phyloP scores from a whole-genome alignment of 148 eudicot species.

The Vaccinium vitisidaea region DNA sequence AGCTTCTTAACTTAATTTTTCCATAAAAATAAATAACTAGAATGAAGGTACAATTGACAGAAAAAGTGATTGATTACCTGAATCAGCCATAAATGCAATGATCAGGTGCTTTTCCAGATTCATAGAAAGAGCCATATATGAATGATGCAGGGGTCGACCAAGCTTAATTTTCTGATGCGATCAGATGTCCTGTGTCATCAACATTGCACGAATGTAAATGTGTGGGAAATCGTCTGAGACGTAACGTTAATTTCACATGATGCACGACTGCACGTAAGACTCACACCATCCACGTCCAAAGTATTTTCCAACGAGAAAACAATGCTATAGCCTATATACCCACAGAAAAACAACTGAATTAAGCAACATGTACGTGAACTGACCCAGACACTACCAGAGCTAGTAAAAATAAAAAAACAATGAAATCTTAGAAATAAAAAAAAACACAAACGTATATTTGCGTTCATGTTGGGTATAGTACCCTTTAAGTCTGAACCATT shows the following conservation, averaged over 20 bases:
- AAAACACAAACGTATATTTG: too few species aligned
- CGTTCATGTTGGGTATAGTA: too few species aligned
- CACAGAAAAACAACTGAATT: too few species aligned
- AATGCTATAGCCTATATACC: too few species aligned
- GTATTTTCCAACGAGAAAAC: background rate
- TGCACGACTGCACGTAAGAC: background rate
- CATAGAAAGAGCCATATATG: background rate
- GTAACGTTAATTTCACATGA: background rate
- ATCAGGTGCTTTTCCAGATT: background rate
- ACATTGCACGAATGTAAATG: background rate
- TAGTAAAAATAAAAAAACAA: too few species aligned
- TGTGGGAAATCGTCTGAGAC: background rate
- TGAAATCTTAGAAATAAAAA: too few species aligned
- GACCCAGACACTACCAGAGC: too few species aligned
- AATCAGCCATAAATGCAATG: background rate
- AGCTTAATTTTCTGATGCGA: background rate
- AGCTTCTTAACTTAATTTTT: background rate
- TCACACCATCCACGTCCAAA: background rate
- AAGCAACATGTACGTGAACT: too few species aligned
- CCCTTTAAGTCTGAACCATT: too few species aligned
- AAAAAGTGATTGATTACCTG: background rate
- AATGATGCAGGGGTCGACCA: background rate
- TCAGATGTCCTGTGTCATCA: background rate
- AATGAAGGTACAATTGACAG: background rate
- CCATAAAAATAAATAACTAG: background rate